Evolutionary conservation across 441 rosid species (phyloP).

Genomic region (Erysimum pusillum): DNA sequence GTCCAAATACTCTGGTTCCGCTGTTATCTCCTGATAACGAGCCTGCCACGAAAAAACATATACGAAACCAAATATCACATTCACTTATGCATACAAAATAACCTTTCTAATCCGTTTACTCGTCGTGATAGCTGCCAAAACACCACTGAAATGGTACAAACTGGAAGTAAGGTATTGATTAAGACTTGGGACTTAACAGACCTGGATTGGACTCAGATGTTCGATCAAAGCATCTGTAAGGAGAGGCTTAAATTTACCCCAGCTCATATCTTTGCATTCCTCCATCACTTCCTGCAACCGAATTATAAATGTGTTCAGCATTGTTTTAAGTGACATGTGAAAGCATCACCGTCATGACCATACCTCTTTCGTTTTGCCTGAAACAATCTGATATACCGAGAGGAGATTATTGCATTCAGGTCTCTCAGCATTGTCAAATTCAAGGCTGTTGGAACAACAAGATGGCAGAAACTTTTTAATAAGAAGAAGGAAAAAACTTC

Average conservation of each 20-base stretch:
- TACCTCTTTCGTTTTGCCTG: conserved; percentile 92
- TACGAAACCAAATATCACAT: conserved; percentile 5
- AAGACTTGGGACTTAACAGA: conserved; percentile 32
- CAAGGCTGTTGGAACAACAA: conserved; percentile 60
- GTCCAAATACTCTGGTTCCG: conserved; percentile 72
- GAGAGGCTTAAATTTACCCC: conserved; percentile 83
- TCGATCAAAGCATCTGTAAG: conserved; percentile 79
- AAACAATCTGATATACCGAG: conserved; percentile 84
- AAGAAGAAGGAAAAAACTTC: conserved; percentile 5
- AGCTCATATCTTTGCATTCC: conserved; percentile 84
- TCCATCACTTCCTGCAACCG: conserved; percentile 72
- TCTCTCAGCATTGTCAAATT: conserved; percentile 89
- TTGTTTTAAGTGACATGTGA: too few relatives aligned
- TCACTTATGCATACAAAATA: neutral
- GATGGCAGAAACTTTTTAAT: conserved; percentile 10
- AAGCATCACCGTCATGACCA: neutral
- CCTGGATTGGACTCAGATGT: conserved; percentile 94
- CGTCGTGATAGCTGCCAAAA: neutral
- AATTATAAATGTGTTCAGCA: conserved; percentile 1
- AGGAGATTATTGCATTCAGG: conserved; percentile 97
- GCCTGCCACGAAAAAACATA: conserved; percentile 48
- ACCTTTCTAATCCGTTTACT: neutral
- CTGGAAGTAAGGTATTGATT: neutral
- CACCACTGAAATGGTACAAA: conserved; percentile 13
- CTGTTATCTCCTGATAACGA: conserved; percentile 68